A percentile compares a stretch with the other conserved stretches of the same genome.
Evolutionary conservation across 805 yeast species (phyloP).

Genomic region (Saturnispora saitoi): DNA sequence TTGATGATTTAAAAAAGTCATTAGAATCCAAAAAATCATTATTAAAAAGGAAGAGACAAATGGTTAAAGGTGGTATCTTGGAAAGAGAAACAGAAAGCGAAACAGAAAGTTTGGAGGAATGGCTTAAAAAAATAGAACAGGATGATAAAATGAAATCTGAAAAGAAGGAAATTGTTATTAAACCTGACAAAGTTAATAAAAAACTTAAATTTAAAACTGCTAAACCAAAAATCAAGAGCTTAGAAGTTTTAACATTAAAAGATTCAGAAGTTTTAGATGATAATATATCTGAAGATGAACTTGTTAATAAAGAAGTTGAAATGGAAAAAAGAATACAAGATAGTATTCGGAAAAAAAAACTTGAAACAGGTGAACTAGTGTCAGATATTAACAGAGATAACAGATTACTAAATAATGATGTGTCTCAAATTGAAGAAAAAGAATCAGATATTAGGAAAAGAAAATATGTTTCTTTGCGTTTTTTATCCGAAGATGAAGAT

Average conservation of each 20-base stretch:
- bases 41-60: constrained; percentile 17
- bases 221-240: not conserved
- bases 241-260: constrained; percentile 46
- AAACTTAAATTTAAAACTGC: constrained; percentile 1
- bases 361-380: constrained; percentile 27
- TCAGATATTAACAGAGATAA: constrained; percentile 19
- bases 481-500: constrained; percentile 11
- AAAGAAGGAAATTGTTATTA: not conserved
- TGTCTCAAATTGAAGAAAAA: not conserved
- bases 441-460: constrained; percentile 8
- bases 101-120: constrained; percentile 28
- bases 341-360: constrained; percentile 13
- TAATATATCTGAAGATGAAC: constrained; percentile 30
- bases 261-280: constrained; percentile 28
- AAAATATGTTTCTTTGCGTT: constrained; percentile 14
- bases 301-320: constrained; percentile 30
- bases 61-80: constrained; percentile 21
- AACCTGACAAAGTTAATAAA: not conserved
- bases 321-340: constrained; percentile 15
- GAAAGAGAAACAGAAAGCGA: constrained; percentile 21
- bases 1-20: constrained; percentile 16
- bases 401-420: constrained; percentile 17
- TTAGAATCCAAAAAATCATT: constrained; percentile 13
- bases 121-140: constrained; percentile 25
- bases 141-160: constrained; percentile 5